Percentiles rank a stretch among this genome's conserved stretches.
Conservation (phyloP, 192 early-diverging fungal species). For the Gaertneriomyces semiglobifer region DNA sequence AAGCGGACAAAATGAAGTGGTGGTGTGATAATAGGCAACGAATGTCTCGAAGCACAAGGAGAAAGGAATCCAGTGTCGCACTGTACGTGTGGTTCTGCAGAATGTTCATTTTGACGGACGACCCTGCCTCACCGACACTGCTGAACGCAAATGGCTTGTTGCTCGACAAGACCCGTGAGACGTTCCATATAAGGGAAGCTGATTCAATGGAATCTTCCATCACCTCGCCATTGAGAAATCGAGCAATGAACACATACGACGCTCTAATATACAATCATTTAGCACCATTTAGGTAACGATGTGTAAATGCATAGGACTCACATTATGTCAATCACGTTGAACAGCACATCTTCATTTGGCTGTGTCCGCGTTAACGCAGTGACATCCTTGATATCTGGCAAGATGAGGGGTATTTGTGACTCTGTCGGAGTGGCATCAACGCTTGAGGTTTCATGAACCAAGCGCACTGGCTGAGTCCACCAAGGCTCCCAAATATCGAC, state of each 20-base stretch:
- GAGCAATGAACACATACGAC: slow-evolving; percentile 24
- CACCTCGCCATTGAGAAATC: slow-evolving; percentile 30
- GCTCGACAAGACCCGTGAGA: slow-evolving; percentile 14
- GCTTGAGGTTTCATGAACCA: background rate
- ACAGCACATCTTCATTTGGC: slow-evolving; percentile 10
- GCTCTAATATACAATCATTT: background rate
- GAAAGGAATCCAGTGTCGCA: background rate
- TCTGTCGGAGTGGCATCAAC: background rate
- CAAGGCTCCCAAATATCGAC: slow-evolving; percentile 24
- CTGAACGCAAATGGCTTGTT: slow-evolving; percentile 23
- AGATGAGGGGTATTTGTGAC: slow-evolving; percentile 1
- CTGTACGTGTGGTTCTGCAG: slow-evolving; percentile 24
- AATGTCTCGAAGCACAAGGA: slow-evolving; percentile 8
- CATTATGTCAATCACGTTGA: slow-evolving; percentile 27
- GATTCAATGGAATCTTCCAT: slow-evolving; percentile 23
- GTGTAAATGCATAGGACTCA: background rate
- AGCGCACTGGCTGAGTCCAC: slow-evolving; percentile 15
- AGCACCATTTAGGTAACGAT: background rate
- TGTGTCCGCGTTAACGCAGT: background rate
- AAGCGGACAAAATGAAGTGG: background rate
- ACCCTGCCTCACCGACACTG: slow-evolving; percentile 13
- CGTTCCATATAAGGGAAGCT: slow-evolving; percentile 20
- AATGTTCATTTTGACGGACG: slow-evolving; percentile 5
- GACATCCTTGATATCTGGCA: slow-evolving; percentile 7
- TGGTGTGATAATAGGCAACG: slow-evolving; percentile 5